Evolutionary conservation across 192 early-diverging fungal genomes (phyloP).

Genomic region (Backusella westeae): DNA sequence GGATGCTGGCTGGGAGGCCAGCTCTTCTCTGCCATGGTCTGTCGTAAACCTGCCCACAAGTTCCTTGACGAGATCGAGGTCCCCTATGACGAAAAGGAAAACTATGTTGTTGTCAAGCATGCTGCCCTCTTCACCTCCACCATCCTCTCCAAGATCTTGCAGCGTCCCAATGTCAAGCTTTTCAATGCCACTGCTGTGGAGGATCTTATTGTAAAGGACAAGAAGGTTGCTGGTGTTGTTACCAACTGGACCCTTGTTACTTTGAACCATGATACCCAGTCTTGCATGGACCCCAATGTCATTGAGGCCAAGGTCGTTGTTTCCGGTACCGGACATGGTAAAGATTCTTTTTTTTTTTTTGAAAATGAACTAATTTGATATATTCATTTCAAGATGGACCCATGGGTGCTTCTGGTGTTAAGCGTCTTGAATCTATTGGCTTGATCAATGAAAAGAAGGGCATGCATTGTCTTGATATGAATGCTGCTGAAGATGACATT

Average conservation of each 20-base stretch:
- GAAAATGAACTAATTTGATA: too few species aligned
- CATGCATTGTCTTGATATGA: constrained; percentile 71
- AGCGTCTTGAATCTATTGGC: constrained; percentile 57
- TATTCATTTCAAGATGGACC: constrained; percentile 45
- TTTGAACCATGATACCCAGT: constrained; percentile 47
- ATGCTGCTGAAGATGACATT: constrained; percentile 62
- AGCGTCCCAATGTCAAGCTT: constrained; percentile 63
- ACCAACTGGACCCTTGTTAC: constrained; percentile 78
- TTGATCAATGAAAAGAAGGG: constrained; percentile 55
- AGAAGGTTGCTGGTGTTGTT: constrained; percentile 62
- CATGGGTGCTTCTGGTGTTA: constrained; percentile 66
- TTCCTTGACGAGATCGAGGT: constrained; percentile 64
- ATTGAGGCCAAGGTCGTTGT: constrained; percentile 65
- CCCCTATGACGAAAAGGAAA: constrained; percentile 68
- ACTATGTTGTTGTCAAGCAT: constrained; percentile 73
- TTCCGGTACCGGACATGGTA: constrained; percentile 58
- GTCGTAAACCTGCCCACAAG: constrained; percentile 67
- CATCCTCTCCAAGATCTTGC: constrained; percentile 61
- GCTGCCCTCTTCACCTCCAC: constrained; percentile 75
- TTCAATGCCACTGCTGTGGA: constrained; percentile 77
- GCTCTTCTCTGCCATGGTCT: constrained; percentile 68
- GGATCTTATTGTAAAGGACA: constrained; percentile 64
- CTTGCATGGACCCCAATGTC: constrained; percentile 75
- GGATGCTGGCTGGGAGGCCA: constrained; percentile 76
- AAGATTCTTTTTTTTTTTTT: too few species aligned